phyloP scores from a whole-genome alignment of 139 green algal genomes.

The Coelastrella sp. region DNA sequence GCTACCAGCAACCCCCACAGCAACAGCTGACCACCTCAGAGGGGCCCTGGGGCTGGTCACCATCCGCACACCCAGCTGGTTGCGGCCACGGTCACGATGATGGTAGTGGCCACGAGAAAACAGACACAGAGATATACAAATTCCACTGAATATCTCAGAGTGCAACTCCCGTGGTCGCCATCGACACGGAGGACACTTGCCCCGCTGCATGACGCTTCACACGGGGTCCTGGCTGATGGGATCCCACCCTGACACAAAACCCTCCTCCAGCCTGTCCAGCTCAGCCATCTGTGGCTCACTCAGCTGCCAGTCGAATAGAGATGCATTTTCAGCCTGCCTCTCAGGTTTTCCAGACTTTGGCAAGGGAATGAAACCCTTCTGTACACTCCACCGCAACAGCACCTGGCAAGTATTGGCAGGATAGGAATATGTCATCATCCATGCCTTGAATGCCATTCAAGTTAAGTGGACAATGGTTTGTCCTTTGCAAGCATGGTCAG shows the following conservation, averaged over 20 bases:
- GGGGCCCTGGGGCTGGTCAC: no score
- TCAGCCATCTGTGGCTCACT: conserved; percentile 47
- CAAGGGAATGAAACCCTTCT: conserved; percentile 74
- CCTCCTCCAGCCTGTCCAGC: conserved; percentile 58
- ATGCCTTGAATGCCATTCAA: conserved; percentile 49
- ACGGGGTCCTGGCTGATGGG: neutral
- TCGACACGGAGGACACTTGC: neutral
- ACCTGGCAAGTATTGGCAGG: conserved; percentile 42
- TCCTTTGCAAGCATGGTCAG: neutral
- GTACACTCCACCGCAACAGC: conserved; percentile 72
- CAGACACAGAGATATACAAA: no score
- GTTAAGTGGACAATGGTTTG: neutral
- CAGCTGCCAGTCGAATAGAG: conserved; percentile 62
- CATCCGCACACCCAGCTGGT: no score
- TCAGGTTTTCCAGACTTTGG: conserved; percentile 69
- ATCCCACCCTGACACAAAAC: conserved; percentile 1
- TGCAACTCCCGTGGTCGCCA: neutral
- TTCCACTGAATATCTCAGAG: neutral
- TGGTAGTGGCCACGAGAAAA: no score
- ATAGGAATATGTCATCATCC: neutral
- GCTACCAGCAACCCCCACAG: no score
- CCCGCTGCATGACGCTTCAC: neutral
- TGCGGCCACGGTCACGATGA: no score
- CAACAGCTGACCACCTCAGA: no score
- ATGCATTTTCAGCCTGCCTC: conserved; percentile 58